Percentiles rank a stretch among this genome's conserved stretches.
These are phyloP conservation scores for Paulownia fortunei DNA, from an alignment of 257 asterid species.

Conservation along the genomic window DNA sequence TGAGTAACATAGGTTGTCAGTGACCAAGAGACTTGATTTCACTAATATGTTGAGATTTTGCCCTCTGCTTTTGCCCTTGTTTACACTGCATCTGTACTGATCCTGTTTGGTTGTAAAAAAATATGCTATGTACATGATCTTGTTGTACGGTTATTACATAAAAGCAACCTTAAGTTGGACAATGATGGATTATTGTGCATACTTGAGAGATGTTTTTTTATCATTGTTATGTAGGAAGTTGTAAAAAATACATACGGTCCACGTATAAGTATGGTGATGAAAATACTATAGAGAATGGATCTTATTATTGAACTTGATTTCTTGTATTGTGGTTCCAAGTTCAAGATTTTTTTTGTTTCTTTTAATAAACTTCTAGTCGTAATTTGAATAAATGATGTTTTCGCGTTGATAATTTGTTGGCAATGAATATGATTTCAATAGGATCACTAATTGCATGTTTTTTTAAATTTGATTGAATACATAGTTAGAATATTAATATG, in stretches of 20 bases:
- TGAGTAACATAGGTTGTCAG: constrained; percentile 38
- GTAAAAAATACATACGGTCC: background rate
- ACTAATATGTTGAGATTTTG: background rate
- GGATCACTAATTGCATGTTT: no score
- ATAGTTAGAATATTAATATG: no score
- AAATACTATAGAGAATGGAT: no score
- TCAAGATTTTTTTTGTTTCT: no score
- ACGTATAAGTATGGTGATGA: background rate
- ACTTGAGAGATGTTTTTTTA: background rate
- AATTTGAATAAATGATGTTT: no score
- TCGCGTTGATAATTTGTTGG: no score
- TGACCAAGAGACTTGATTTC: background rate
- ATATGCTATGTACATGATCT: constrained; percentile 23
- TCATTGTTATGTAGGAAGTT: background rate
- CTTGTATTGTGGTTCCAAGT: background rate
- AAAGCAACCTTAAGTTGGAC: background rate
- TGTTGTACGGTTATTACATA: constrained; percentile 1
- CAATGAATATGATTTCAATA: no score
- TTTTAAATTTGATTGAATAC: no score
- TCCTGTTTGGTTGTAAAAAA: constrained; percentile 14
- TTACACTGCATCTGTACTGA: background rate
- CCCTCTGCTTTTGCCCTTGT: background rate
- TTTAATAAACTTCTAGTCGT: no score
- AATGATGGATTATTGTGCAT: background rate
- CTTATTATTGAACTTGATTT: constrained; percentile 4